These are phyloP conservation scores for Ganoderma resinaceum DNA, from an alignment of 1,284 basidiomycete species.

Conservation along the genomic window DNA sequence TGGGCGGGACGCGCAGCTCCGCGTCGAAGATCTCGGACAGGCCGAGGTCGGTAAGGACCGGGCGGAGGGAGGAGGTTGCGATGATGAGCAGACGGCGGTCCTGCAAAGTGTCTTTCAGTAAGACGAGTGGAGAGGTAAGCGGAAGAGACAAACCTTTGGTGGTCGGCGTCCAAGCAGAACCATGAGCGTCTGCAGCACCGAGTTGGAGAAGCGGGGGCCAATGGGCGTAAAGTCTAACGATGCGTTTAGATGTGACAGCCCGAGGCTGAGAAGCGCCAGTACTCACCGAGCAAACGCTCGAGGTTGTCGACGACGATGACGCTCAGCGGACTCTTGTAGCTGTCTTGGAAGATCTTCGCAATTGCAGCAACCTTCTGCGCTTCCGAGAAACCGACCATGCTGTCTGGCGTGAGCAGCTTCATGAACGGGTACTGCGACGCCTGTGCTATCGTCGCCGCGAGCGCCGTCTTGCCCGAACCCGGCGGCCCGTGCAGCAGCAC, in stretches of 20 bases:
- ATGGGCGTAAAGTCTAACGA: conserved; percentile 94
- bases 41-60: conserved; percentile 91
- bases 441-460: conserved; percentile 95
- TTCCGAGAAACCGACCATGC: conserved; percentile 96
- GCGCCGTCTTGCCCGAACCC: conserved; percentile 94
- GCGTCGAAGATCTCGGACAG: conserved; percentile 90
- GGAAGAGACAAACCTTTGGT: conserved; percentile 75
- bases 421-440: conserved; percentile 96
- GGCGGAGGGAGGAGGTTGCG: conserved; percentile 90
- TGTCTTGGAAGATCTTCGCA: conserved; percentile 94
- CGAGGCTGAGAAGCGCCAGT: neutral
- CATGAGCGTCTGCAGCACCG: conserved; percentile 90
- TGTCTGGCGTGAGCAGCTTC: conserved; percentile 96
- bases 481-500: conserved; percentile 91
- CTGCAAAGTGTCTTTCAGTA: conserved; percentile 46
- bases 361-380: conserved; percentile 91
- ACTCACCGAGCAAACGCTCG: conserved; percentile 86
- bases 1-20: conserved; percentile 86
- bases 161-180: conserved; percentile 91
- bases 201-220: conserved; percentile 95
- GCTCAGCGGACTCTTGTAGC: conserved; percentile 96
- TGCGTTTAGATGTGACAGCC: neutral
- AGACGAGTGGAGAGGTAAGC: neutral
- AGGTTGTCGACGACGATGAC: conserved; percentile 97
- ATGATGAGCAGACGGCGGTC: conserved; percentile 92